Conservation (phyloP, 306 rosid genomes). For the Acacia confusa region DNA sequence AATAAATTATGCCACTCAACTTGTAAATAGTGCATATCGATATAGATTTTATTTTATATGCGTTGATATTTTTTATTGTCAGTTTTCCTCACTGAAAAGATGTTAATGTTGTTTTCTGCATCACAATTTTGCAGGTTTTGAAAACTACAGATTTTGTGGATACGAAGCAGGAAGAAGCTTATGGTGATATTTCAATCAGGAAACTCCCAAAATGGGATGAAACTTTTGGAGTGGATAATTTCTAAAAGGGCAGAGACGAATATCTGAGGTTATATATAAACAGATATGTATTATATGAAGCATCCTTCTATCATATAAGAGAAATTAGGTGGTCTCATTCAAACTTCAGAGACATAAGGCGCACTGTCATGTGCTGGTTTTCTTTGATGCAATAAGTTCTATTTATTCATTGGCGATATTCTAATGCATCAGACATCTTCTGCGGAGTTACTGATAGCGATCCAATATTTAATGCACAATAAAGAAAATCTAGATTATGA, state of each 20-base stretch:
- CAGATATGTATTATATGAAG: background rate
- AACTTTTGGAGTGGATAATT: conserved; percentile 18
- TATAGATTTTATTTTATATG: background rate
- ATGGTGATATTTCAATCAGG: conserved; percentile 47
- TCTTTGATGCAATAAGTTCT: background rate
- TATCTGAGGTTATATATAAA: background rate
- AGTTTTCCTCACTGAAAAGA: background rate
- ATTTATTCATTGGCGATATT: background rate
- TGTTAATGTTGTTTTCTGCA: background rate
- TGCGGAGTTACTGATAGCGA: background rate
- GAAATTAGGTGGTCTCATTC: background rate
- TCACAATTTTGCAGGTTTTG: conserved; percentile 49
- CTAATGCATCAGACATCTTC: background rate
- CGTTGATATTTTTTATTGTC: background rate
- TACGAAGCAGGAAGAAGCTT: conserved; percentile 49
- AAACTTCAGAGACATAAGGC: background rate
- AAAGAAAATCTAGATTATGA: too few species aligned
- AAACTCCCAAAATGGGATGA: conserved; percentile 44
- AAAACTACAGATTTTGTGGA: conserved; percentile 50
- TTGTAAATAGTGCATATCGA: background rate
- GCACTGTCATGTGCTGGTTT: background rate
- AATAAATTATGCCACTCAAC: background rate
- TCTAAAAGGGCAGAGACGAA: background rate
- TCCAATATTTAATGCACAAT: background rate
- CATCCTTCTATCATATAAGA: background rate